Evolutionary conservation across 371 early-diverging fungal species (phyloP), one percentile per base, ranked within the genome.

Genomic region (Mucor indicus): DNA sequence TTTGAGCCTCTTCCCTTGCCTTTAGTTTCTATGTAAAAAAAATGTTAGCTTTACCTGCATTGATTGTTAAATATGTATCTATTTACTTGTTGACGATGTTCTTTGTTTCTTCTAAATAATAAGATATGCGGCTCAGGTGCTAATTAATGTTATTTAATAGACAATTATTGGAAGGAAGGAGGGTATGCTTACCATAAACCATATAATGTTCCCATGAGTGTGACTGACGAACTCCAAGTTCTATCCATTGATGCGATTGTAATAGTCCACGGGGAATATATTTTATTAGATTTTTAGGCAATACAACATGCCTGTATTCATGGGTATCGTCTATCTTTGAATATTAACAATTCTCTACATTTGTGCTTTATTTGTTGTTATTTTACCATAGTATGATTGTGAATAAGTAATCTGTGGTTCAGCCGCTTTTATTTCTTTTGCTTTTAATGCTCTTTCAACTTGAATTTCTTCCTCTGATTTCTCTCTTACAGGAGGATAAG

Each of bases 101-200:
- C 73, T 54, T 77, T 87, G 50, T 85, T 84, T 41, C 92, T 78
- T 55, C 79, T 81, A 64, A 93, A 93, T 20, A 93, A 59, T 21
- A 93, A 69, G 20, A 93, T 83, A 53, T 93, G 91, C 1, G 92
- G 92, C 62, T 93, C 93, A 16, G 93, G 93, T 13, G 60, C 85
- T 84, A 67, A 11, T n/a, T n/a, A n/a, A n/a, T n/a, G n/a, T n/a
- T n/a, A n/a, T n/a, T n/a, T n/a, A n/a, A n/a, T n/a, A n/a, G n/a
- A n/a, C n/a, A n/a, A n/a, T n/a, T n/a, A n/a, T n/a, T n/a, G n/a
- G n/a, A n/a, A n/a, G n/a, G n/a, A n/a, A n/a, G n/a, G n/a, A n/a
- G n/a, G n/a, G n/a, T n/a, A n/a, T n/a, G n/a, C n/a, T 55, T 75
- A 85, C 82, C 69, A 49, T 91, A 87, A 16, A 90, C 69, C 91